These are phyloP conservation scores for Sporobolus alterniflorus DNA, from an alignment of 202 grass and related monocot genomes.

Conservation along the genomic window DNA sequence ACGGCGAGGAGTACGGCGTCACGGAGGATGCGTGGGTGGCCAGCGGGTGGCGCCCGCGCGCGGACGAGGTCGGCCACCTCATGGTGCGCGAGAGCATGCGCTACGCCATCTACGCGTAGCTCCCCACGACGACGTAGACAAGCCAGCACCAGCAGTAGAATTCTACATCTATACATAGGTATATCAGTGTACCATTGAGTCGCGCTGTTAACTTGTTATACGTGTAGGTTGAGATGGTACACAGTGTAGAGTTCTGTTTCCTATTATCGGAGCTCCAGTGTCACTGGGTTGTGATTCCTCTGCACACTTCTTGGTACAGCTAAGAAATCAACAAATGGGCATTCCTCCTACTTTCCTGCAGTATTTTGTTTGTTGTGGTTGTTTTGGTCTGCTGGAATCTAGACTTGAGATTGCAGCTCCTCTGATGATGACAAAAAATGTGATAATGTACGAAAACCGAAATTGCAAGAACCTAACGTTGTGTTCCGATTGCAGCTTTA, in stretches of 20 bases:
- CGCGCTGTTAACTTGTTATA: background rate
- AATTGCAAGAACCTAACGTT: background rate
- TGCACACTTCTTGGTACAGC: conserved; percentile 22
- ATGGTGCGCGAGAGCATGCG: conserved; percentile 82
- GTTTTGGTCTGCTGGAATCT: background rate
- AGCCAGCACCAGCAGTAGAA: background rate
- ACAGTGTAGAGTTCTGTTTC: conserved; percentile 21
- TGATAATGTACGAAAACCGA: background rate
- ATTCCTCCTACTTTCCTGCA: background rate
- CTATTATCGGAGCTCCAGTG: background rate
- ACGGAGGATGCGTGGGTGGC: conserved; percentile 55
- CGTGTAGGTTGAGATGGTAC: background rate
- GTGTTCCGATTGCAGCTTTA: background rate
- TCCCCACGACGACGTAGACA: background rate
- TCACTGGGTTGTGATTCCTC: background rate
- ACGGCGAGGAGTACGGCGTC: conserved; percentile 38
- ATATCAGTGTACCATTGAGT: background rate
- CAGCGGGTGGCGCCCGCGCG: conserved; percentile 52
- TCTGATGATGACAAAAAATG: background rate
- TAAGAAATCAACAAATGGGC: background rate
- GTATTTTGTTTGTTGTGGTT: background rate
- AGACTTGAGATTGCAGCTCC: no score
- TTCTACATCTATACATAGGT: background rate
- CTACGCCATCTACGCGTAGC: conserved; percentile 76
- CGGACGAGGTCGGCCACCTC: conserved; percentile 71